Base-by-base conservation (phyloP, 176 grass and related monocot genomes). In the Carex cristatella region DNA sequence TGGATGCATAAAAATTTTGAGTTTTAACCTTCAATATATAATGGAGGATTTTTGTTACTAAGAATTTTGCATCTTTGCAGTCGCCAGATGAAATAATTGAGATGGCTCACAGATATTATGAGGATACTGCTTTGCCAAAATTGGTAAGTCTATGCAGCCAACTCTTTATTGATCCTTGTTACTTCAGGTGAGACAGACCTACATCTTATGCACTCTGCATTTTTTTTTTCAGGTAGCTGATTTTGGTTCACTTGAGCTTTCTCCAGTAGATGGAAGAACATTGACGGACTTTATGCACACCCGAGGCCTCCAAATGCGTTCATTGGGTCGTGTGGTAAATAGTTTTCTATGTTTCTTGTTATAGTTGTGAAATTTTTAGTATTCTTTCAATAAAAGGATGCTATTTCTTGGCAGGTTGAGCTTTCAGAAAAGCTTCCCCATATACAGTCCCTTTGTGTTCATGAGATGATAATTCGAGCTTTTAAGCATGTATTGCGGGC, bases 251-350 rank as follows among this genome's bases (percentile, higher is more conserved):
- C 96, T 98, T 84, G 93, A 98, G 89, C 93, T 98, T 86, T 98
- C 96, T 74, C 96, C 93, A 85, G 96, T 98, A 81, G 96, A 98
- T 94, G 96, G 96, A 86, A 94, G 91, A 90, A 98, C 96, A 88
- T 49, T 98, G 84, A 98, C 96, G 23, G 96, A 98, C 85, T 98
- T 98, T 90, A 98, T 98, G 96, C 96, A 98, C 81, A 95, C 96
- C 19, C 92, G 96, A 82, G 96, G 96, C 78, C 91, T 98, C 57
- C 93, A 94, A 86, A 98, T 98, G 96, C 87, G 76, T 72, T 98
- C 96, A 81, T 72, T 98, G 53, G 96, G 96, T 79, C 90, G 84
- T 86, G 93, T 98, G 91, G 96, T 98, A 98, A 75, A 64, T 65
- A 78, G 37, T 61, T 65, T 16, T 38, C 59, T 83, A 82, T 82